Evolutionary conservation across 2,329 filamentous ascomycete species (phyloP), one percentile per base, ranked within the genome.

Genomic region (Colletotrichum cereale): DNA sequence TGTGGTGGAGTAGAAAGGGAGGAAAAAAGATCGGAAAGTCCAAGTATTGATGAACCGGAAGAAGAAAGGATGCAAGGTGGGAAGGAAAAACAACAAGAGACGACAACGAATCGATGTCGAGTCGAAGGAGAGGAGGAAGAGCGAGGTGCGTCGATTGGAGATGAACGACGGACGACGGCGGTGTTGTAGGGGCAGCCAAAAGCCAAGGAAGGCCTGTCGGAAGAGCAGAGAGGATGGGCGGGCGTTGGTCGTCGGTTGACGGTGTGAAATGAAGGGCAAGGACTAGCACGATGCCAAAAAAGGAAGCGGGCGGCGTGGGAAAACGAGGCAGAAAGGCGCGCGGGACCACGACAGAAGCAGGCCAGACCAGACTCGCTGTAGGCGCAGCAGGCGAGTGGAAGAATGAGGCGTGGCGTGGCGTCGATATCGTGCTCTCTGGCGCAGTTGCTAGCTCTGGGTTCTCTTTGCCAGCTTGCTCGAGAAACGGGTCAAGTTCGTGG

Each of bases 221-320:
- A 18, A 57, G 52, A 65, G 62, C 40, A 70, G 56, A 66, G 56
- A 67, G 53, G 24, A 57, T 29, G 47, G 66, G 65, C 42, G 44
- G 58, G 56, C 47, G 56, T 55, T 38, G 57, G 67, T 34, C 55
- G 68, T 67, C 65, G 29, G 66, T 60, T 53, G 69, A 61, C 36
- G 3, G 50, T 34, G 70, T 67, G 67, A 72, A 71, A 72, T 72
- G 66, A 72, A 71, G 67, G 53, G 66, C 53, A 62, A 56, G 55
- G 55, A 48, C 70, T 71, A 71, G 62, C 26, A 53, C 48, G 31
- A 34, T 62, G 66, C 61, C 52, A 63, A 72, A 66, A 52, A 58
- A 64, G 65, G 60, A 72, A 72, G 65, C 58, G 31, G 69, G 69
- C 69, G 65, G 65, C 69, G 65, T 55, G 38, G 69, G 69, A 60